Base-by-base conservation (phyloP, 2,329 filamentous ascomycete species). In the Botrytis deweyae region DNA sequence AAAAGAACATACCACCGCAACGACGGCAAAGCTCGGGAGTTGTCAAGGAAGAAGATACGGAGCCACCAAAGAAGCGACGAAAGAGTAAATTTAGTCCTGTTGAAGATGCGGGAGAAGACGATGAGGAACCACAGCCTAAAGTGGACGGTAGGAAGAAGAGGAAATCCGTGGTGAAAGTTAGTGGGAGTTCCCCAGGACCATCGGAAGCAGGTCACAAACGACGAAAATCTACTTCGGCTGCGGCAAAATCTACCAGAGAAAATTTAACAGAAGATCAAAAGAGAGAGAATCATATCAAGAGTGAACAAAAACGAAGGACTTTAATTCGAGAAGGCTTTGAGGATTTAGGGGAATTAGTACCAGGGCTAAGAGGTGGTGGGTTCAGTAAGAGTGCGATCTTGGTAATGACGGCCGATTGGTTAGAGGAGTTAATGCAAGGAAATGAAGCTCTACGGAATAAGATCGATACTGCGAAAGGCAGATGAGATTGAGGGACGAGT, bases 321-420 rank as follows among this genome's bases (percentile, higher is more conserved):
- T 85, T 94, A 63, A 93, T 93, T 78, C 92, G 94, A 80, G 88
- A 92, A 77, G 93, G 93, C 0, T 97, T 95, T 78, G 92, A 94
- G 62, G 92, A 95, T 74, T 84, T 97, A n/a, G 89, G 89, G 76
- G 86, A 89, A 42, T 85, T 97, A 36, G 92, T 97, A 0, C 94
- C 94, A 0, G 91, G 90, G 25, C 85, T 97, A 18, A 88, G 87
- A 72, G 90, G 89, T 40, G 92, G 92, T 14, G 92, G 92, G 1
- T 91, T 94, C 77, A 96, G 93, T 83, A 97, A 97, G 84, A 95
- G 92, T 80, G 91, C 89, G 12, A 91, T 94, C 81, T 86, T 97
- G 58, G 87, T 88, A 29, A 91, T 94, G 83, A 88, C 93, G 4
- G 92, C 90, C 22, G 91, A 93, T 76, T 97, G 92, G 86, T 83